These are phyloP conservation scores for Lagenaria siceraria DNA, from an alignment of 306 rosid genomes.

Conservation along the genomic window DNA sequence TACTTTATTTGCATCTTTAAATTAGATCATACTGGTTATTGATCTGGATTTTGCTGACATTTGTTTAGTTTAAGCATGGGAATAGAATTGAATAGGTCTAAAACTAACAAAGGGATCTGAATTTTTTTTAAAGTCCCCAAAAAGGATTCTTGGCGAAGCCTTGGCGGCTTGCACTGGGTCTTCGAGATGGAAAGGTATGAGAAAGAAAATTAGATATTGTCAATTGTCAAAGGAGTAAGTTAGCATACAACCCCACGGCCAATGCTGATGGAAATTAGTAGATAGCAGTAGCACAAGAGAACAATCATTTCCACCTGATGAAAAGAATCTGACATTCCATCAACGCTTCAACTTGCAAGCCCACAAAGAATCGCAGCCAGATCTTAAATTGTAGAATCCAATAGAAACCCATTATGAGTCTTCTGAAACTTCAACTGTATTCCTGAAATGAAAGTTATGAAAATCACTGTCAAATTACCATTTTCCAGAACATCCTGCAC, in stretches of 20 bases:
- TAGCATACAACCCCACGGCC: background rate
- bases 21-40: background rate
- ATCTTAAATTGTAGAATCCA: background rate
- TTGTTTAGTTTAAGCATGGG: background rate
- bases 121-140: background rate
- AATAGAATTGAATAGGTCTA: background rate
- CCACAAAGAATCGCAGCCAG: background rate
- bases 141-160: background rate
- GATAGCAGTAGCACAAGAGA: background rate
- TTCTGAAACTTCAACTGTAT: constrained; percentile 5
- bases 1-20: background rate
- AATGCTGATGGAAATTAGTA: background rate
- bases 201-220: background rate
- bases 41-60: background rate
- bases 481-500: background rate
- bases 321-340: background rate
- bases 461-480: background rate
- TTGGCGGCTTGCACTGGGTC: background rate
- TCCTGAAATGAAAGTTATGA: constrained; percentile 7
- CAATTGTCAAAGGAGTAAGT: background rate
- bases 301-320: background rate
- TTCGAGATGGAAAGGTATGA: background rate
- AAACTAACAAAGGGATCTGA: background rate
- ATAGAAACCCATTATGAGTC: background rate
- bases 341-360: background rate